Base-by-base conservation (phyloP, 305 asterid species). In the Petunia hybrid region DNA sequence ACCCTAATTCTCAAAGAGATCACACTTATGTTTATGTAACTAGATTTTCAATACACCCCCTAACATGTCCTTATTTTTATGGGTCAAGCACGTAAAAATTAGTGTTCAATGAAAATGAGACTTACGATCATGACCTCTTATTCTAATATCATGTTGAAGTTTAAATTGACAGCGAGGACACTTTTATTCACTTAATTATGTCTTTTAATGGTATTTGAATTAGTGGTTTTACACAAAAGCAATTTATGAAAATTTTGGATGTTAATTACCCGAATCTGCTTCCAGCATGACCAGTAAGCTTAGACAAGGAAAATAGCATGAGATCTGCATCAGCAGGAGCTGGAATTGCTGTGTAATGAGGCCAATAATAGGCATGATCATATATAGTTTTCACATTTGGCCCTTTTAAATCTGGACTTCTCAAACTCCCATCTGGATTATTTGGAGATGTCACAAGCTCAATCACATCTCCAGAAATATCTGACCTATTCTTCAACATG, bases 261-360 rank as follows among this genome's bases (percentile, higher is more conserved):
- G 7, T 2, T 13, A 0, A 0, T 74, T 89, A 92, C 97, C 97
- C 97, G 62, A 92, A 81, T 87, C 94, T 86, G 83, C 88, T 91
- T 79, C 97, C 96, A 8, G 95, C 97, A 83, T 92, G 96, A 53
- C 97, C 98, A 4, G 97, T 90, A 36, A 94, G 91, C 89, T 91
- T 94, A 6, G 97, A 91, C 4, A 92, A 55, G 0, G 97, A 87
- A 14, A 94, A 94, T 5, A 90, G 71, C 97, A 90, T 89, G 80
- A 92, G 43, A 83, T 92, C 97, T 83, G 87, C 93, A 84, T 92
- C 84, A 2, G 89, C 87, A 4, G 94, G 93, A 12, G 91, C 65
- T 38, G 95, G 92, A 67, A 92, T 91, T 63, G 95, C 90, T 4
- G 97, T 79, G 59, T 80, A 94, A 87, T 91, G 91, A 9, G 98